Conservation (phyloP, 148 eudicot genomes). For the Cornus controversa region DNA sequence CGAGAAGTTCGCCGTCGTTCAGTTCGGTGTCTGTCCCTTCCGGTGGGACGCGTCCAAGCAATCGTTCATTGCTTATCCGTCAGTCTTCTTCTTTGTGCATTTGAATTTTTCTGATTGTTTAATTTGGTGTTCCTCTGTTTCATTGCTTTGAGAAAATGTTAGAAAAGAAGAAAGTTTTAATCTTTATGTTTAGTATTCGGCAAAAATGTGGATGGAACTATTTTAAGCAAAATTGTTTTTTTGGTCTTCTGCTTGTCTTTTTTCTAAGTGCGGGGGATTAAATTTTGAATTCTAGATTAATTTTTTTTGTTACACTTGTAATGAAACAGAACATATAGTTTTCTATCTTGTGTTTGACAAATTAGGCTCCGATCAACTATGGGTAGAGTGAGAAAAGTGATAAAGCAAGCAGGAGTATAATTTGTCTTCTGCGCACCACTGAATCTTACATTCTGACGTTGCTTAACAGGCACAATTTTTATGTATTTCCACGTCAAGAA, state of each 20-base stretch:
- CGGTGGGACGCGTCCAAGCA: slow-evolving; percentile 59
- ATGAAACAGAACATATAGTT: too few relatives aligned
- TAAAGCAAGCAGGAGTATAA: neutral
- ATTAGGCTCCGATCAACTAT: too few relatives aligned
- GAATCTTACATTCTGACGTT: slow-evolving; percentile 1
- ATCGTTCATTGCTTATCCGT: slow-evolving; percentile 86
- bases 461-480: slow-evolving; percentile 78
- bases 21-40: slow-evolving; percentile 96
- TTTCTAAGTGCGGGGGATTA: neutral
- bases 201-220: too few relatives aligned
- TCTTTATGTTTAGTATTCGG: neutral
- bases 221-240: too few relatives aligned
- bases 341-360: neutral
- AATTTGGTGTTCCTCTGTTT: neutral
- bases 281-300: neutral
- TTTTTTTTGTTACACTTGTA: too few relatives aligned
- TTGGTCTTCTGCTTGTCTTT: neutral
- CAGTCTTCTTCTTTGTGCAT: slow-evolving; percentile 26
- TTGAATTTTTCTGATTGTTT: too few relatives aligned
- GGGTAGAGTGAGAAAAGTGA: neutral
- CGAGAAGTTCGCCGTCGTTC: slow-evolving; percentile 82
- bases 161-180: too few relatives aligned
- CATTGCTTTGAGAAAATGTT: too few relatives aligned
- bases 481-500: slow-evolving; percentile 87
- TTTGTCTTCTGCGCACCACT: neutral